Base-by-base conservation (phyloP, 345 rosid genomes). In the Mercurialis annua region DNA sequence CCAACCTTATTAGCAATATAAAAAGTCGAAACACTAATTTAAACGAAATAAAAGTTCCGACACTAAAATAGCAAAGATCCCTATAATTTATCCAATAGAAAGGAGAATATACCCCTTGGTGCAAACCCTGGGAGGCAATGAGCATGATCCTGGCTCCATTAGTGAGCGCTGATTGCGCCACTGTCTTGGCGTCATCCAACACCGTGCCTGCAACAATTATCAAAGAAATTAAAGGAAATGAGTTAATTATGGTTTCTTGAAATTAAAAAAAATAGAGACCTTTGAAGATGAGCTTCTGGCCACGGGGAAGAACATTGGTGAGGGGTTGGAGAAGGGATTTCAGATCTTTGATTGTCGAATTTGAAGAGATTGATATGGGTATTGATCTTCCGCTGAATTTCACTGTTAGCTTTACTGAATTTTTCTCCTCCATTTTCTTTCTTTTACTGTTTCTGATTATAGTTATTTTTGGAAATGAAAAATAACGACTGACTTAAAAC, bases 241-340 rank as follows among this genome's bases (percentile, higher is more conserved):
- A 4, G 26, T 57, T 50, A 2, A 17, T 31, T 42, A 14, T 18
- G 18, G 11, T 9, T 20, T 44, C n/a, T 3, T 12, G 18, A 30
- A 53, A 54, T 16, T 15, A 51, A 6, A 27, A 0, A 61, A 12
- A 38, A 10, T 1, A 36, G 16, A 36, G 36, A 92, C 97, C 98
- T 82, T 87, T 90, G 71, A 72, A 88, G 70, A 92, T 92, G 81
- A 92, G 89, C 78, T 86, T 90, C 71, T 90, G 98, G 36, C 98
- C 98, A 16, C 97, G 97, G 44, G 97, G 88, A 71, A 93, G 97
- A 67, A 93, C 97, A 59, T 90, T 77, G 70, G 98, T 93, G 82
- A 87, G 85, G 12, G 96, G 83, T 71, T 87, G 92, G 31, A 90
- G 93, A 69, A 80, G 84, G 43, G 82, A 77, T 73, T 93, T 93